Base-by-base conservation (phyloP, 768 basidiomycete genomes). In the Termitomyces sp. region DNA sequence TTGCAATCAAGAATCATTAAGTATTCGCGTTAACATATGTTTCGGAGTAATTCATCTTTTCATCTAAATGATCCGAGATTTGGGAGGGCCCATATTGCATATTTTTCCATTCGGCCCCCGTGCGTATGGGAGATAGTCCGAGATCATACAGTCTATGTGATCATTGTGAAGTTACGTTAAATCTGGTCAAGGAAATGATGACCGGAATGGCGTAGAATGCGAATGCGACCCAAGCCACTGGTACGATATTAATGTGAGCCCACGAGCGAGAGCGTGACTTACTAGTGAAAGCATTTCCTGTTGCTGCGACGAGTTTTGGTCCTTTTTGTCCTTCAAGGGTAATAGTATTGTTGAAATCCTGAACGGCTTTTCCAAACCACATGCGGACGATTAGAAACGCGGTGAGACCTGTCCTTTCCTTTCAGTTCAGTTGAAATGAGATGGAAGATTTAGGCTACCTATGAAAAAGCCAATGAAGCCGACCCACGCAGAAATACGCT, bases 181-280 rank as follows among this genome's bases (percentile, higher is more conserved):
- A 67, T 69, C 88, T 90, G 12, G 87, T 77, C 48, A 91, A 70
- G 9, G 88, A 83, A 60, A 83, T 80, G 20, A 90, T 80, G 45
- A 92, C 75, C 5, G 90, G 88, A 22, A 90, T 80, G 2, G 79
- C 82, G 60, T 81, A 86, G 68, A 93, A 92, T 6, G 86, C 83
- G 63, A 89, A 90, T 16, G 82, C 89, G 20, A 91, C 83, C 83
- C 87, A 91, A 45, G 86, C 78, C 88, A 93, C 90, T 93, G 46
- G 16, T 49, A 16, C 42, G 30, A 18, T 24, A 49, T 54, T 33
- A 36, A 31, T 31, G 12, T 27, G 18, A 37, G 42, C 3, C 13
- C 39, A 54, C 18, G n/a, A 42, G 18, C 3, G 27, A 13, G 20
- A 31, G n/a, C 18, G 36, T 9, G 15, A 80, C 86, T 66, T 61